Percentiles rank a stretch among this genome's conserved stretches.
These are phyloP conservation scores for Coffea eugenioides DNA, from an alignment of 257 asterid genomes.

Conservation along the genomic window DNA sequence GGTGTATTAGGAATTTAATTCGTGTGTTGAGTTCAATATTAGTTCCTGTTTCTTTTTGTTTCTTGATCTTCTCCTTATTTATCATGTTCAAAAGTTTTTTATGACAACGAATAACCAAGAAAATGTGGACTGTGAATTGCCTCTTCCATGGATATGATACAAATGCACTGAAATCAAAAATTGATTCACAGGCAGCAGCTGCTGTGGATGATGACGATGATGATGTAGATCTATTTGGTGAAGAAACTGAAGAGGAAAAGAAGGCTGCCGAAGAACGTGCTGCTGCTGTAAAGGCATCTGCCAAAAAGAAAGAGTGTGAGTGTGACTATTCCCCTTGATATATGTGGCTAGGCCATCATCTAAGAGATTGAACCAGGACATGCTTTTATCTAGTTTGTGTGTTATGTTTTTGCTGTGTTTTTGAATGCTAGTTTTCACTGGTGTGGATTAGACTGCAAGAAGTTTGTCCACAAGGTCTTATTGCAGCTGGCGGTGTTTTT, in stretches of 20 bases:
- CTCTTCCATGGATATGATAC: neutral
- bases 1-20: constrained; percentile 26
- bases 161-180: neutral
- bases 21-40: neutral
- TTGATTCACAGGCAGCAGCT: constrained; percentile 48
- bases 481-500: neutral
- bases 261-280: constrained; percentile 89
- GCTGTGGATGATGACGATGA: constrained; percentile 79
- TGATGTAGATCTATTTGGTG: constrained; percentile 90
- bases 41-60: neutral
- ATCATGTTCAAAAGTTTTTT: neutral
- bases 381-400: neutral
- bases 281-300: constrained; percentile 79
- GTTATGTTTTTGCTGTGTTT: neutral
- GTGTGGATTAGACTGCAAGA: neutral
- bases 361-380: neutral
- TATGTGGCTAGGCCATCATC: neutral
- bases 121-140: neutral
- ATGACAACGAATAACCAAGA: neutral
- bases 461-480: neutral
- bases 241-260: constrained; percentile 97
- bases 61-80: neutral
- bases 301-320: constrained; percentile 91
- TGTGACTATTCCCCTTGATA: neutral
- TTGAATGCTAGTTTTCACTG: neutral